phyloP scores from a whole-genome alignment of 306 rosid species.

The Astragalus glycyphyllos region DNA sequence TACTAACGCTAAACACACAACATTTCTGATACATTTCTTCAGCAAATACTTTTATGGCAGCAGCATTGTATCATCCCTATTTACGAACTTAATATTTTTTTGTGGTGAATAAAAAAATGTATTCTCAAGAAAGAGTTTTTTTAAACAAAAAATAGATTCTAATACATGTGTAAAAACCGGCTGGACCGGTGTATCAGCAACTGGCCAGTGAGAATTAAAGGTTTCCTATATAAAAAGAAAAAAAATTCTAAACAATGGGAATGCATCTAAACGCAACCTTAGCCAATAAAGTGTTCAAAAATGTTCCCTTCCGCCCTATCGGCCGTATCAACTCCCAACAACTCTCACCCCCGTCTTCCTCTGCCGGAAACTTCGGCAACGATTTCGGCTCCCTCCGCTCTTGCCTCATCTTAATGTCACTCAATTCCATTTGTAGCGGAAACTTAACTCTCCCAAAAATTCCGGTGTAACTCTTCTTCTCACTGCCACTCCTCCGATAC shows the following conservation, averaged over 20 bases:
- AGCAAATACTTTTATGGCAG: too few species aligned
- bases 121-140: too few species aligned
- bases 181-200: too few species aligned
- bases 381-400: constrained; percentile 32
- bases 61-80: too few species aligned
- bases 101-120: too few species aligned
- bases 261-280: constrained; percentile 44
- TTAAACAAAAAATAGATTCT: too few species aligned
- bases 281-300: constrained; percentile 17
- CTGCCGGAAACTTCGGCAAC: constrained; percentile 1
- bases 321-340: constrained; percentile 49
- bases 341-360: constrained; percentile 35
- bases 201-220: too few species aligned
- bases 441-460: constrained; percentile 49
- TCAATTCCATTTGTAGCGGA: constrained; percentile 50
- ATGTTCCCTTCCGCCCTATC: constrained; percentile 23
- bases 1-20: too few species aligned
- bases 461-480: constrained; percentile 25
- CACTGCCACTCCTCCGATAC: constrained; percentile 33
- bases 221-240: too few species aligned
- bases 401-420: constrained; percentile 51
- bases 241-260: constrained; percentile 23
- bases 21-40: too few species aligned
- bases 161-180: too few species aligned
- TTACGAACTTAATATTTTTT: too few species aligned